phyloP scores from a whole-genome alignment of 768 basidiomycete species.

The Kwoniella mangroviensis region DNA sequence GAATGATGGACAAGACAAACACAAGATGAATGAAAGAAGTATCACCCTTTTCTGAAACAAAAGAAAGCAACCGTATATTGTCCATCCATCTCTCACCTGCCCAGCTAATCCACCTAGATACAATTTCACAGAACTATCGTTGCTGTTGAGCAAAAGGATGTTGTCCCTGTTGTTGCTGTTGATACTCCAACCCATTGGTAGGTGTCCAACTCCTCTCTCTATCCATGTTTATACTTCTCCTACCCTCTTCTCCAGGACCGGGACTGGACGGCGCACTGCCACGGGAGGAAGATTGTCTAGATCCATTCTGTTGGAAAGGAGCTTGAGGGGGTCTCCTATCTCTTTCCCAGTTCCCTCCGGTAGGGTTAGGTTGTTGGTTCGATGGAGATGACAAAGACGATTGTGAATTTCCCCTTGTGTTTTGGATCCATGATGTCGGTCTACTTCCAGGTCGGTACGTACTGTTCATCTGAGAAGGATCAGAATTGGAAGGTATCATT shows the following conservation, averaged over 20 bases:
- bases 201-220: slow-evolving; percentile 48
- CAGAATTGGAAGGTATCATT: slow-evolving; percentile 1
- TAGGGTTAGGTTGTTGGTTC: background rate
- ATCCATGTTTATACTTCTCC: slow-evolving; percentile 38
- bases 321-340: slow-evolving; percentile 5
- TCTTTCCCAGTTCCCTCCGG: slow-evolving; percentile 17
- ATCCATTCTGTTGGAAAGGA: slow-evolving; percentile 6
- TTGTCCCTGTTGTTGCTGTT: background rate
- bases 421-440: slow-evolving; percentile 27
- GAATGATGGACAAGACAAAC: no score
- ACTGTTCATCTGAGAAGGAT: background rate
- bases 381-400: slow-evolving; percentile 2
- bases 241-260: slow-evolving; percentile 39
- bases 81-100: no score
- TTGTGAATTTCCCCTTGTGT: slow-evolving; percentile 20
- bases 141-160: slow-evolving; percentile 16
- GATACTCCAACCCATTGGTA: background rate
- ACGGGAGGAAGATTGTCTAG: slow-evolving; percentile 36
- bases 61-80: no score
- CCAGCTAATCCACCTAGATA: background rate
- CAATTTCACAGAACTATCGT: background rate
- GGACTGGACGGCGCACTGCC: slow-evolving; percentile 44
- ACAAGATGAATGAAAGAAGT: no score
- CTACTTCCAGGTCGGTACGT: slow-evolving; percentile 4
- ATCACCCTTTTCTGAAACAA: no score